Evolutionary conservation across 2,329 filamentous ascomycete species (phyloP).

Genomic region (Cryphonectria carpinicola): DNA sequence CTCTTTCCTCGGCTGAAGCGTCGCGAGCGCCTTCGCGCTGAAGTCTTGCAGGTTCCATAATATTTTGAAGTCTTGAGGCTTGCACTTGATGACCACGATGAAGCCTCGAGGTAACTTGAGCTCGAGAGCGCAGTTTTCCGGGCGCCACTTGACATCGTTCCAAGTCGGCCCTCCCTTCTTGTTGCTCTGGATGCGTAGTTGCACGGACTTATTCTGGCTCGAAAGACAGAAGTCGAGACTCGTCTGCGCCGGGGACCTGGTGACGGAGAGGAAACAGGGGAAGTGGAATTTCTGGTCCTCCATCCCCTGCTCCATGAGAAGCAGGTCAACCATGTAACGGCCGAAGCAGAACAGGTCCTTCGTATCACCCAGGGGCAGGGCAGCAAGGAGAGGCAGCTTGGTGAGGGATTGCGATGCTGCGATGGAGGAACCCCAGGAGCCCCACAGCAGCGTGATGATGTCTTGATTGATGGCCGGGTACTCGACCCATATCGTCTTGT

Average conservation of each 20-base stretch:
- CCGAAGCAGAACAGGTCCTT: conserved; percentile 76
- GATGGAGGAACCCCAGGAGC: conserved; percentile 57
- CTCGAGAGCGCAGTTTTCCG: conserved; percentile 66
- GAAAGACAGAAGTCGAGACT: conserved; percentile 74
- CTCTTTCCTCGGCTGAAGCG: conserved; percentile 68
- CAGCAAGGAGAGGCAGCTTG: conserved; percentile 62
- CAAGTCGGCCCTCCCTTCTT: conserved; percentile 73
- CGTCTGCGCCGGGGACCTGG: conserved; percentile 70
- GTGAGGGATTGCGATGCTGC: conserved; percentile 50
- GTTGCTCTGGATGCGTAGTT: conserved; percentile 72
- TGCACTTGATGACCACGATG: conserved; percentile 70
- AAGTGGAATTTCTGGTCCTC: conserved; percentile 71
- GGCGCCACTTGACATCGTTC: conserved; percentile 82
- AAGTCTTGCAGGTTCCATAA: conserved; percentile 87
- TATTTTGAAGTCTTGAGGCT: conserved; percentile 76
- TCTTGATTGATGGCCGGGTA: conserved; percentile 77
- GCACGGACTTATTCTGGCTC: conserved; percentile 79
- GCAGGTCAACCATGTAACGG: conserved; percentile 74
- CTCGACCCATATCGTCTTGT: conserved; percentile 80
- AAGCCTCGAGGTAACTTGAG: conserved; percentile 78
- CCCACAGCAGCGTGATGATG: conserved; percentile 70
- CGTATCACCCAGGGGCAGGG: conserved; percentile 78
- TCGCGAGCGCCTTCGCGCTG: conserved; percentile 74
- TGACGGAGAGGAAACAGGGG: conserved; percentile 75
- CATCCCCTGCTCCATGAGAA: conserved; percentile 72